Evolutionary conservation across 2,329 filamentous ascomycete species (phyloP), one percentile per base, ranked within the genome.

Genomic region (Plenodomus biglobosus): DNA sequence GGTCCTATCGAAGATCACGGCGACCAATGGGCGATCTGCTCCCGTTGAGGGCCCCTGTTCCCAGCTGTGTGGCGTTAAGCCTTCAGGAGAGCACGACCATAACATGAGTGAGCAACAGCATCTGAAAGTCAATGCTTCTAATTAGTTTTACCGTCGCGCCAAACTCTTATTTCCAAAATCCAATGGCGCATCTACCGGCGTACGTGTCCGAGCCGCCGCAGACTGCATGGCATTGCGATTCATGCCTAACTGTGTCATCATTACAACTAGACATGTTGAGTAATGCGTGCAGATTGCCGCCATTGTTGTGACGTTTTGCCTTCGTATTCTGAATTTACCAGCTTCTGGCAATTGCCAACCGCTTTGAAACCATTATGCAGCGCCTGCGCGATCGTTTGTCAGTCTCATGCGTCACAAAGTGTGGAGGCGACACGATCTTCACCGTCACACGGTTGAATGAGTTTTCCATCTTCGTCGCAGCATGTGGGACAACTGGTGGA

Each of bases 1-100:
- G 41, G 41, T 43, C 37, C 37, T 35, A 19, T 43, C 34, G 34
- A 43, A 17, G 41, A 43, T 43, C 41, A 32, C 27, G 27, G 27
- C 27, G 27, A 11, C 27, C 27, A 32, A 32, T 32, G 27, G 27
- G 27, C 27, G 27, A 32, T 32, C 27, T 32, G 27, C 27, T 15
- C 27, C 27, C 6, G 27, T 32, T 32, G 27, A 32, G 27, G 3
- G 15, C 27, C 27, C 27, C 27, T 32, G 27, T 15, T 8, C 13
- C 6, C 15, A 3, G 27, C 13, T 32, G 27, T 32, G 27, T 32
- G 27, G 27, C 27, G 27, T 32, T 11, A 32, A 32, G 27, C 27
- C 27, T 32, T 32, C 27, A 32, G 27, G 27, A 15, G 27, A 32
- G 27, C 27, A 15, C 13, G 27, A 32, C 27, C 3, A 11, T 32